Evolutionary conservation across 2,329 filamentous ascomycete species (phyloP), one percentile per base, ranked within the genome.

Genomic region (Metarhizium robertsii): DNA sequence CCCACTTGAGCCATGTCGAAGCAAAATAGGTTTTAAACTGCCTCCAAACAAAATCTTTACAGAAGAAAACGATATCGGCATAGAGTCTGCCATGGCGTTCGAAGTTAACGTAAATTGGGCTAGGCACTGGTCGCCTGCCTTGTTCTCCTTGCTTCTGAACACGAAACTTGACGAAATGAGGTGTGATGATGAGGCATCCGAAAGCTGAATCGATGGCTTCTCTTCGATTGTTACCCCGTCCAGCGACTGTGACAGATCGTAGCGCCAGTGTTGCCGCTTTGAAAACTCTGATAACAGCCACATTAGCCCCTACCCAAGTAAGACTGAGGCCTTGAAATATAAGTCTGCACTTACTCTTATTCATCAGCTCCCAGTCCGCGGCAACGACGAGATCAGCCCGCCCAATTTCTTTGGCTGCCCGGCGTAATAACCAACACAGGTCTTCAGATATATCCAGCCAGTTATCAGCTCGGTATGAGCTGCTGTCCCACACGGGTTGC

Each of bases 321-420:
- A n/a, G 29, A 34, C 32, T 7, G 32, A 47, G 20, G 8, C 34
- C 42, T 20, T 2, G 11, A 48, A 8, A 30, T 45, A 16, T 20
- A 6, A 10, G 8, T 53, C n/a, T 34, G 14, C 4, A 73, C 80
- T 66, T 69, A 84, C 82, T 74, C 48, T 69, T 77, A 56, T 81
- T 75, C 66, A 86, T 72, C 48, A 87, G 71, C 63, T 87, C 84
- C 80, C 85, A 86, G 62, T 86, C 83, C 52, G 85, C 78, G 32
- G 81, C 75, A 40, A 87, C 69, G 8, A 86, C 74, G 34, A 85
- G 70, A 53, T 80, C 78, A 8, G 75, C 76, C 53, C 80, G 76
- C 7, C 76, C 76, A 50, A 73, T 71, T 58, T 77, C 71, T 3
- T 71, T 72, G 4, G 83, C 83, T 11, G 80, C 83, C 57, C 75